Base-by-base conservation (phyloP, 179 eudicot species). In the Spergularia azorica region DNA sequence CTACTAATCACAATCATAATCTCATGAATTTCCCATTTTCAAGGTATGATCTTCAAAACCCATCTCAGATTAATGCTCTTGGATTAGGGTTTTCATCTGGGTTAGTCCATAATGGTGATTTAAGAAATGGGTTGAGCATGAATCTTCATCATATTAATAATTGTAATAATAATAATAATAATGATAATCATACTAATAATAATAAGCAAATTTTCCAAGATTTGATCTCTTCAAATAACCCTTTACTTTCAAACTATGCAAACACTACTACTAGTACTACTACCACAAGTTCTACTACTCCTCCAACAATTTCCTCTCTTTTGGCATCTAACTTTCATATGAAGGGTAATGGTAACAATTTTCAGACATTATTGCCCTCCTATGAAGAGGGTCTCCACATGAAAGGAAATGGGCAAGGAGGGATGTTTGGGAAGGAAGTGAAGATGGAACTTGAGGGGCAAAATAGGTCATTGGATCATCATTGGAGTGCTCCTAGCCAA, bases 41-140 rank as follows among this genome's bases (percentile, higher is more conserved):
- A 61, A 82, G 85, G 77, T 84, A 79, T 78, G 88, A 84, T 83
- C 73, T 74, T 77, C 86, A 78, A 54, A 60, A 60, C 69, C 81
- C 84, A 38, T 74, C 84, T 73, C 86, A 79, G 4, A 80, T 82
- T 57, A 77, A 69, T 70, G 85, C 72, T 59, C 71, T 86, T 80
- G 89, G 87, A 77, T 80, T 87, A 89, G 90, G 89, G 88, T 88
- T 90, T 82, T 86, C 94, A 36, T 74, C 83, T 20, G 80, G 78
- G 72, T 77, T 75, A n/a, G 70, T 80, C 51, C 79, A 32, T 51
- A 69, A 76, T 63, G 46, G 65, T 62, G 66, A 62, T 9, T 62
- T 0, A 20, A 62, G 66, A 62, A 62, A 62, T 9, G 79, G 72
- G 79, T 67, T 76, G 21, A 18, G 48, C 48, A 64, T 75, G 61